Conservation (phyloP, 495 filamentous ascomycete genomes). For the Tirmania nivea region DNA sequence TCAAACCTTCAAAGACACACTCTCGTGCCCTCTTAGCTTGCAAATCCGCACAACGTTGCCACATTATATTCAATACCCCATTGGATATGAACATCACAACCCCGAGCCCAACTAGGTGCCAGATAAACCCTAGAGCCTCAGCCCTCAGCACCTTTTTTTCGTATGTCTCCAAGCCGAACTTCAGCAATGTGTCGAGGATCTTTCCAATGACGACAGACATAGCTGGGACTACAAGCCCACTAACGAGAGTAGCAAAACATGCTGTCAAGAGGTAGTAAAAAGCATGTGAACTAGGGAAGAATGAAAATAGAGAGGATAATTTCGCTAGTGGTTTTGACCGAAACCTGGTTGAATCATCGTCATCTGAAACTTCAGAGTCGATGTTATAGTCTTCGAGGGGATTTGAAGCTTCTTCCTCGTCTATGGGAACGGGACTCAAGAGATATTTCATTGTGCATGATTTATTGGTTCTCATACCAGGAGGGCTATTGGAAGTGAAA, state of each 20-base stretch:
- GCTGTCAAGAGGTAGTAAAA: background rate
- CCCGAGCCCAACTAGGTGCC: slow-evolving; percentile 37
- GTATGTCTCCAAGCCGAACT: slow-evolving; percentile 27
- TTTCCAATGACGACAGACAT: slow-evolving; percentile 52
- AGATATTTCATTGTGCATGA: too few species aligned
- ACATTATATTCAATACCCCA: slow-evolving; percentile 39
- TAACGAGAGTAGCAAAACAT: slow-evolving; percentile 26
- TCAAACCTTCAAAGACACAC: slow-evolving; percentile 40
- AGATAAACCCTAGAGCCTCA: slow-evolving; percentile 30
- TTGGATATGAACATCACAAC: slow-evolving; percentile 40
- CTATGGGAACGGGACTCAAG: background rate
- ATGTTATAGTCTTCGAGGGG: background rate
- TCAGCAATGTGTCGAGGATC: slow-evolving; percentile 49
- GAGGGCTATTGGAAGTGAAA: too few species aligned
- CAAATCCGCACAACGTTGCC: slow-evolving; percentile 59
- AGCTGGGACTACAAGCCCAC: slow-evolving; percentile 39
- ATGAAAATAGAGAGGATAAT: background rate
- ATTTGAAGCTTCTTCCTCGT: background rate
- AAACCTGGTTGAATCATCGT: background rate
- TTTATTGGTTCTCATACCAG: too few species aligned
- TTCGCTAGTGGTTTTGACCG: background rate
- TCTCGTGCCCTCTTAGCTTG: slow-evolving; percentile 46
- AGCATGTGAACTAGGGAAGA: background rate
- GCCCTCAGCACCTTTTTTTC: slow-evolving; percentile 21
- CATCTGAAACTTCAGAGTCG: background rate